These are phyloP conservation scores for Heliocybe sulcata DNA, from an alignment of 1,284 basidiomycete genomes.

Conservation along the genomic window DNA sequence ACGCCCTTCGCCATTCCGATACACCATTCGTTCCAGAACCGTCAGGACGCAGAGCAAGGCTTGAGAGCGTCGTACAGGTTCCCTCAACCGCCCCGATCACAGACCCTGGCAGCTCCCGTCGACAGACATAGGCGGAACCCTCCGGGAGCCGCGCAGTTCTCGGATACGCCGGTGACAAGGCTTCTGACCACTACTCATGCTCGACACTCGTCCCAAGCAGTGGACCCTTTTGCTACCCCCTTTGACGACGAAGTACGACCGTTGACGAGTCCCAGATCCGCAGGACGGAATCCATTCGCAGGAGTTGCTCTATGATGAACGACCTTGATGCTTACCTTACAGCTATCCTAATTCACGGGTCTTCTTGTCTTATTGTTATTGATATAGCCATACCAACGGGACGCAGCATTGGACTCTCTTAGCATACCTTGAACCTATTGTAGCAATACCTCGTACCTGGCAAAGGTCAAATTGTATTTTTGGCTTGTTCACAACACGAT, in stretches of 20 bases:
- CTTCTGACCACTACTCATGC: constrained; percentile 39
- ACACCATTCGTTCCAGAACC: not conserved
- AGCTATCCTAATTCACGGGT: not conserved
- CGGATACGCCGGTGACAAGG: constrained; percentile 35
- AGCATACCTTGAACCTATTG: not conserved
- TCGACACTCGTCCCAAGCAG: constrained; percentile 28
- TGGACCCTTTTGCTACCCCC: constrained; percentile 65
- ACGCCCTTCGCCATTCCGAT: constrained; percentile 1
- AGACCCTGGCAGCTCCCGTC: constrained; percentile 8
- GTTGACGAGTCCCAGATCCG: not conserved
- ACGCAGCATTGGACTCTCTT: not conserved
- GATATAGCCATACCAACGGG: not conserved
- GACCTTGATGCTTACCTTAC: not conserved
- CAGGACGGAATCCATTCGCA: constrained; percentile 1
- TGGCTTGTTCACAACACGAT: not conserved
- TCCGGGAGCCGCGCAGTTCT: constrained; percentile 17
- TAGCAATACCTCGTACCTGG: not conserved
- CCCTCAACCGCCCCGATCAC: constrained; percentile 18
- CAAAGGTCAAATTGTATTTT: not conserved
- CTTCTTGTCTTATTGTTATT: not conserved
- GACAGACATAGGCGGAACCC: constrained; percentile 8
- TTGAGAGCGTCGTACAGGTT: constrained; percentile 6
- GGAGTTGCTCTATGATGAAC: not conserved
- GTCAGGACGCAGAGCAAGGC: not conserved
- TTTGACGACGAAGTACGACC: constrained; percentile 48